Evolutionary conservation across 306 rosid genomes (phyloP), one percentile per base, ranked within the genome.

Genomic region (Cucurbita maxima): DNA sequence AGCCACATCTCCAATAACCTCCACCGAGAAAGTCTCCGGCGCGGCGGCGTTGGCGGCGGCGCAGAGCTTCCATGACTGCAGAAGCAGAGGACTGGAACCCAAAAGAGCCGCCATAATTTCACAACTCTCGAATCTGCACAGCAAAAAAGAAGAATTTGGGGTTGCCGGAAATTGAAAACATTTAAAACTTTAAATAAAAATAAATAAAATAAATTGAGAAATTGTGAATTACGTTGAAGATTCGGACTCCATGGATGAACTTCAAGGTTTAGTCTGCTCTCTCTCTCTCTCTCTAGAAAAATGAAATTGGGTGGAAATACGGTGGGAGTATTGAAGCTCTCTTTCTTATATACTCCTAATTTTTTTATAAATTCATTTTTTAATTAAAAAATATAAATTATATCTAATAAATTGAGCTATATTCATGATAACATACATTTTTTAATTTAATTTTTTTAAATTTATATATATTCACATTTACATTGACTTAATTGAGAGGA

Each of bases 1-100:
- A 1, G 83, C 88, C 36, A 84, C 82, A 37, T 76, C 52, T 44
- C 80, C 97, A 18, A 79, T 74, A 0, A 70, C 71, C 70, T 77
- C 82, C 44, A 74, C 45, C 54, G 77, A 61, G 61, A 90, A 87
- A 50, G 81, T 48, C 68, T 57, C 59, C 58, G 81, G 54, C 0
- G 84, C 71, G 4, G 73, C 4, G 71, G 79, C 36, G 90, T 82
- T 88, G 62, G 88, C 89, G 43, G 53, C 3, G 70, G 48, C 60
- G 90, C 98, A 90, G 3, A 90, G 79, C 68, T 79, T 78, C 98
- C 98, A 93, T 3, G 98, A 87, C 44, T 93, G 85, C n/a, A 71
- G 13, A 57, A 93, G 79, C 82, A 93, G 76, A 3, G 89, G 97
- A 40, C 90, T 93, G 3, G 96, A 88, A 2, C 83, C 81, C 80